Base-by-base conservation (phyloP, 176 grass and related monocot genomes). In the Secale cereale region DNA sequence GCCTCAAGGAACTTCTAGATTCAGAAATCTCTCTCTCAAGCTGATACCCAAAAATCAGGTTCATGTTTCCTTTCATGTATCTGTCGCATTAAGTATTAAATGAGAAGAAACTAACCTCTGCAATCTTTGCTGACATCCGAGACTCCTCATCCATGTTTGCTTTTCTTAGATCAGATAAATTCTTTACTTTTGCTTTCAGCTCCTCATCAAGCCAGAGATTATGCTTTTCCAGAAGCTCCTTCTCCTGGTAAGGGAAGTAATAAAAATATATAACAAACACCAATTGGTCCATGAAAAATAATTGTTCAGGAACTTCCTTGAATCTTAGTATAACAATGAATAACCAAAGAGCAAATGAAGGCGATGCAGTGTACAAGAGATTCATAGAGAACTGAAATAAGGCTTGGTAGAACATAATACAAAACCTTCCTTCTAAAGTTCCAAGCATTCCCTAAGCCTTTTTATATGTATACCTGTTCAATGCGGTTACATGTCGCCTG, bases 141-240 rank as follows among this genome's bases (percentile, higher is more conserved):
- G 88, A 85, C 86, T 96, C 97, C 66, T 88, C 87, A 46, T 96
- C 90, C 90, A 99, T 91, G 88, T 92, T 93, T 65, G 74, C 61
- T 88, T 87, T 99, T 59, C 91, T 91, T 83, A 89, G 13, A 77
- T 89, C 88, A 89, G 86, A 70, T 63, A 94, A 41, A 59, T 78
- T 87, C 33, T 91, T 91, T 77, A 81, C 83, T 89, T 99, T 99
- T 78, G 82, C 50, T 78, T 83, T 96, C 69, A 96, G 81, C 84
- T 94, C 89, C 73, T 96, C 97, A 10, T 92, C 92, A 84, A 99
- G 93, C 90, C 91, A 94, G 27, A 86, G 82, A 77, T 92, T 96
- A 81, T 99, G 91, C 45, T 89, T 94, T 86, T 91, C 88, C 65
- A 99, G 91, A 65, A 99, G 79, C 73, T 96, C 89, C 50, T 96